Evolutionary conservation across 768 basidiomycete species (phyloP).

Genomic region (Lentinula lateritia): DNA sequence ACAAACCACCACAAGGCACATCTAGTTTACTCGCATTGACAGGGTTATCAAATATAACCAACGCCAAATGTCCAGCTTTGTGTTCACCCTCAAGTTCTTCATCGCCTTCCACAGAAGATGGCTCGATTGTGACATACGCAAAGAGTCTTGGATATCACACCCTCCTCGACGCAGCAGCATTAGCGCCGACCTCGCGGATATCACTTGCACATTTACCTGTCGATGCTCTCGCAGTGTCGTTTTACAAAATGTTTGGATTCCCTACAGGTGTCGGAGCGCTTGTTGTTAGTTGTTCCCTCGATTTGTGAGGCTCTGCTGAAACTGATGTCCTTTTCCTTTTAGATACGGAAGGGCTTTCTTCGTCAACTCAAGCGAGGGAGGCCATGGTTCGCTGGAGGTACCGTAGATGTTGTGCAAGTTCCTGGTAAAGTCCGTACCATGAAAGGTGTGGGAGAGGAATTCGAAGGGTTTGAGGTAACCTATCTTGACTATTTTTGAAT

Average conservation of each 20-base stretch:
- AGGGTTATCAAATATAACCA: constrained; percentile 79
- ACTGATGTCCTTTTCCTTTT: neutral
- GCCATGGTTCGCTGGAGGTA: constrained; percentile 85
- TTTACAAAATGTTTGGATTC: constrained; percentile 90
- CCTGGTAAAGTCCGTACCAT: constrained; percentile 63
- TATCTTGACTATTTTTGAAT: neutral
- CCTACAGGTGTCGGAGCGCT: constrained; percentile 83
- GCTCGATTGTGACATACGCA: constrained; percentile 62
- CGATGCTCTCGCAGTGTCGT: constrained; percentile 79
- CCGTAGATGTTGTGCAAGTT: constrained; percentile 78
- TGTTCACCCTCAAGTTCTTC: neutral
- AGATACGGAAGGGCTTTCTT: constrained; percentile 51
- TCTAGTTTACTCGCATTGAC: constrained; percentile 72
- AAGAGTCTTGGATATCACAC: constrained; percentile 65
- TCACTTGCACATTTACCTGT: constrained; percentile 62
- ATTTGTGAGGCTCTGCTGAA: neutral
- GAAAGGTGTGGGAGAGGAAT: constrained; percentile 47
- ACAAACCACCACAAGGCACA: constrained; percentile 10
- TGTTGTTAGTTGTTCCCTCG: constrained; percentile 37
- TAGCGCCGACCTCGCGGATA: constrained; percentile 67
- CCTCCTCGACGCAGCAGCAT: constrained; percentile 77
- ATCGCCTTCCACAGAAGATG: neutral
- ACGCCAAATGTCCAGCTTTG: constrained; percentile 52
- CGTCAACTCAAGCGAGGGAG: constrained; percentile 39
- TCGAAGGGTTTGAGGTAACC: constrained; percentile 51